phyloP scores from a whole-genome alignment of 2,329 filamentous ascomycete species.

The Didymella segeticola region DNA sequence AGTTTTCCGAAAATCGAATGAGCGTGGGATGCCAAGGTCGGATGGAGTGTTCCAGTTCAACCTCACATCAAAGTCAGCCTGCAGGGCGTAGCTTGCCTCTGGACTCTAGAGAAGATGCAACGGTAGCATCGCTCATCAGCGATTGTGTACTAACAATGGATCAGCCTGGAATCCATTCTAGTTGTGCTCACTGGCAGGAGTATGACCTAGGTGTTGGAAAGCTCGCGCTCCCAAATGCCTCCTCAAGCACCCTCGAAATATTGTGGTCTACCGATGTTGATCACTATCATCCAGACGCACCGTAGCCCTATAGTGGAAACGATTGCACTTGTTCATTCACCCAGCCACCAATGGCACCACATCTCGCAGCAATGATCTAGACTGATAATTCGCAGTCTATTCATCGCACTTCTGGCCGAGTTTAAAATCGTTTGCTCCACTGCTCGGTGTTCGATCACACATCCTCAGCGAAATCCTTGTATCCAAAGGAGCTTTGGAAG shows the following conservation, averaged over 20 bases:
- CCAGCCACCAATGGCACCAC: too few species aligned
- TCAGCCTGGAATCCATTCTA: background rate
- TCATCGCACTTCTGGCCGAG: too few species aligned
- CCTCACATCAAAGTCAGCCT: conserved; percentile 1
- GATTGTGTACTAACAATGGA: background rate
- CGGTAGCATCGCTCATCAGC: background rate
- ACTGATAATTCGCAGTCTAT: too few species aligned
- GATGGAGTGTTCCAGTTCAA: background rate
- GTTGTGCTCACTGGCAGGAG: background rate
- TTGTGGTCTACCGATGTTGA: too few species aligned
- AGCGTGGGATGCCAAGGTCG: conserved; percentile 8
- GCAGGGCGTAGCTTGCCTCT: background rate
- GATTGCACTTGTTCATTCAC: too few species aligned
- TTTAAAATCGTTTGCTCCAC: too few species aligned
- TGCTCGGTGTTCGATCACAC: too few species aligned
- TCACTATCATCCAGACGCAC: too few species aligned
- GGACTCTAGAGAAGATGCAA: background rate
- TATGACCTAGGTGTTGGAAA: background rate
- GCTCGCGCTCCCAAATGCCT: background rate
- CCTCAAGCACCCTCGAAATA: too few species aligned
- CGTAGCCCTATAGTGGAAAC: too few species aligned
- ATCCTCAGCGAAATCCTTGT: background rate
- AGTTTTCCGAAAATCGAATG: background rate
- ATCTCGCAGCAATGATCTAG: too few species aligned
- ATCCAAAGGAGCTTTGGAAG: background rate